These are phyloP conservation scores for Clonostachys solani DNA, from an alignment of 2,329 filamentous ascomycete species.

Conservation along the genomic window DNA sequence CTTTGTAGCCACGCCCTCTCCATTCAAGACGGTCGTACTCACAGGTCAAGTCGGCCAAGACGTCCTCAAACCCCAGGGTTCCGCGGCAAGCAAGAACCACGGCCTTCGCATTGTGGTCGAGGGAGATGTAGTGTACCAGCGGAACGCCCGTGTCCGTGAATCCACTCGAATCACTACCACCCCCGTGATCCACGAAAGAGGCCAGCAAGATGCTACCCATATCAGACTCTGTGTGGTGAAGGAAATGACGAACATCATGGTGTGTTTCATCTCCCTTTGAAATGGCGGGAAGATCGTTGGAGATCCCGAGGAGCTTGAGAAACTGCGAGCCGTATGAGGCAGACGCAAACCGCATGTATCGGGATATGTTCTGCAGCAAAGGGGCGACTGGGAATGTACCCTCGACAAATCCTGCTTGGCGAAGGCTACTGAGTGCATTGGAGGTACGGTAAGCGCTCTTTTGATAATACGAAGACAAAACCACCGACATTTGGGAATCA, in stretches of 20 bases:
- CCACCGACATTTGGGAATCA: conserved; percentile 49
- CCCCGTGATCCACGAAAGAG: conserved; percentile 66
- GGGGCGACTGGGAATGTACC: conserved; percentile 57
- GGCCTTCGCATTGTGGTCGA: conserved; percentile 68
- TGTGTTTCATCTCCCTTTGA: conserved; percentile 44
- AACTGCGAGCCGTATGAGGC: conserved; percentile 63
- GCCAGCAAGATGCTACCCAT: conserved; percentile 59
- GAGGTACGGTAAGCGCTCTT: conserved; percentile 43
- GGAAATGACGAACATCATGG: conserved; percentile 59
- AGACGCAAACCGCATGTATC: conserved; percentile 64
- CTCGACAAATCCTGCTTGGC: conserved; percentile 48
- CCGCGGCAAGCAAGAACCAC: conserved; percentile 70
- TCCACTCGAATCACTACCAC: conserved; percentile 61
- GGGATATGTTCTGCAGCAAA: conserved; percentile 56
- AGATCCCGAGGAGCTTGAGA: conserved; percentile 58
- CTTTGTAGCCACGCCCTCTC: conserved; percentile 61
- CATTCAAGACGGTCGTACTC: conserved; percentile 65
- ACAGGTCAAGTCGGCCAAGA: conserved; percentile 70
- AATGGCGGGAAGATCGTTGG: conserved; percentile 39
- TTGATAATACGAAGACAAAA: conserved; percentile 42
- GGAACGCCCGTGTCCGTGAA: conserved; percentile 63
- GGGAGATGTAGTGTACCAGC: conserved; percentile 67
- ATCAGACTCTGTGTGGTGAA: conserved; percentile 55
- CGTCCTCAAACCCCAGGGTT: conserved; percentile 69
- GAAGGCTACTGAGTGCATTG: conserved; percentile 42